These are phyloP conservation scores for Grigorovia jiainica DNA, from an alignment of 805 yeast species.

Conservation along the genomic window DNA sequence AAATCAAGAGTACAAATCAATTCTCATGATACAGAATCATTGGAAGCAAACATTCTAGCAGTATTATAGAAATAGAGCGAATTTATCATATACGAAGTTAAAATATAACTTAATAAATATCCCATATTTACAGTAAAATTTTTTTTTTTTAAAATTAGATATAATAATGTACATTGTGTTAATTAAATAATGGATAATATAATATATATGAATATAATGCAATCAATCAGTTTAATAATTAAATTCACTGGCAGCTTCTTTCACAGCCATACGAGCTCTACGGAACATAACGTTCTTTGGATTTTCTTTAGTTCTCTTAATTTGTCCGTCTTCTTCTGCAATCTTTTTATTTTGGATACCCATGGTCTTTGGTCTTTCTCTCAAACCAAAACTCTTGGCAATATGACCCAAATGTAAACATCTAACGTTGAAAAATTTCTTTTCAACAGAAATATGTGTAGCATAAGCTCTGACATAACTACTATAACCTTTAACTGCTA, in stretches of 20 bases:
- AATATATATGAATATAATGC: neutral
- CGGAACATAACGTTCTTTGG: slow-evolving; percentile 66
- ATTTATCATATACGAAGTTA: too few species aligned
- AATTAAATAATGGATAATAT: neutral
- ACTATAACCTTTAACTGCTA: slow-evolving; percentile 73
- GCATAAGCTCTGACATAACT: slow-evolving; percentile 94
- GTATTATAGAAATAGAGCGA: too few species aligned
- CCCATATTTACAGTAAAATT: too few species aligned
- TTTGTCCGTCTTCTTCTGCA: slow-evolving; percentile 25
- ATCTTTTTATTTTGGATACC: slow-evolving; percentile 34
- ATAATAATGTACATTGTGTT: neutral
- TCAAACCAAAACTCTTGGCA: slow-evolving; percentile 87
- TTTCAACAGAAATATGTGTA: slow-evolving; percentile 78
- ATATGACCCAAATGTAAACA: slow-evolving; percentile 87
- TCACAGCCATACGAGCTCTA: slow-evolving; percentile 61
- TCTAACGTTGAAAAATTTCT: slow-evolving; percentile 72
- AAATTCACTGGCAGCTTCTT: slow-evolving; percentile 61
- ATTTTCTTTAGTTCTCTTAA: slow-evolving; percentile 48
- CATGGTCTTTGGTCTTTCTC: slow-evolving; percentile 86
- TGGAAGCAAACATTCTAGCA: slow-evolving; percentile 24
- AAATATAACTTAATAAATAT: too few species aligned
- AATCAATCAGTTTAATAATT: slow-evolving; percentile 34
- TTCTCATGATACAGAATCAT: slow-evolving; percentile 11
- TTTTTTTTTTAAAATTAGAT: too few species aligned
- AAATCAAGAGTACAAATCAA: slow-evolving; percentile 20